Base-by-base conservation (phyloP, 805 yeast species). In the Cephaloascus fragrans region DNA sequence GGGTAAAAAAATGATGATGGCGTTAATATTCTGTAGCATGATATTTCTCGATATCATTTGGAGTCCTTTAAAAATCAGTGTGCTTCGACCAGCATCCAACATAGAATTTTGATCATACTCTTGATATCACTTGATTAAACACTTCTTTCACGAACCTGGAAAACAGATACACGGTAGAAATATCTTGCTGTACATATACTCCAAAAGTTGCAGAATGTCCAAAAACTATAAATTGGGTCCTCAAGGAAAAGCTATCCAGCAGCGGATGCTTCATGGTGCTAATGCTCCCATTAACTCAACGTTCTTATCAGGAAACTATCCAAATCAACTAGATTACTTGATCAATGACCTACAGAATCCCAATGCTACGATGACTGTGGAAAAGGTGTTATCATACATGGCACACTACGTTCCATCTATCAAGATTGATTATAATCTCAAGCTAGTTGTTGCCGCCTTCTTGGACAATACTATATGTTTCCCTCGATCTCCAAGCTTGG, bases 331-430 rank as follows among this genome's bases (percentile, higher is more conserved):
- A 32, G 80, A 75, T 49, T 68, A 55, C 40, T 47, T 75, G 26
- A 54, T 74, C 9, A 49, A 69, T 41, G 71, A 72, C 18, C 47
- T 75, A 19, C 43, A 70, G 26, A 53, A 56, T 42, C 77, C 79
- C 0, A 50, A 47, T 17, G 44, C 57, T 2, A 49, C 56, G 6
- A 50, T 54, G 42, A 57, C 60, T 26, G 57, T 49, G 31, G 52
- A 49, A 17, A 57, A 55, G 39, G 47, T 66, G 3, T 46, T 73
- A 15, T 72, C 78, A 1, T 70, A 71, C 48, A 39, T 75, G 18
- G 73, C 67, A 38, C 68, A 73, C 47, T 74, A 74, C 47, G 51
- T 72, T 38, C 80, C 80, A 1, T 67, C 52, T 36, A 55, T 75
- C 37, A 73, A 71, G 47, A 61, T 64, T 38, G 69, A 64, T 44